Base-by-base conservation (phyloP, 495 filamentous ascomycete species). In the Neurospora sp. region DNA sequence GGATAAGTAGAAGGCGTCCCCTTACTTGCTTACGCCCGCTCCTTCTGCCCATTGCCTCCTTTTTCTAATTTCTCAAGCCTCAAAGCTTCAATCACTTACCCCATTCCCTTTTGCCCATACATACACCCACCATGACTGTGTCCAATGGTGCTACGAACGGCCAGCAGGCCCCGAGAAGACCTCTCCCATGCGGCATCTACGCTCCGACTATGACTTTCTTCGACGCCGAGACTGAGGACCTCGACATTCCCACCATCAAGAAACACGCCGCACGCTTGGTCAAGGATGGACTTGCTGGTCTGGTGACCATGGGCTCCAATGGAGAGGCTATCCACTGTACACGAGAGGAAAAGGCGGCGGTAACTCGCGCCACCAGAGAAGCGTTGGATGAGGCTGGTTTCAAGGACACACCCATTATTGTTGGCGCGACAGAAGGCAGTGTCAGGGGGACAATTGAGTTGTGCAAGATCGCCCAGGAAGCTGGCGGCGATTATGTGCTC, bases 141-240 rank as follows among this genome's bases (percentile, higher is more conserved):
- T 69, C 81, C 68, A 83, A 80, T 71, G 76, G 78, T 68, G 73
- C 70, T 42, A 73, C 71, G 71, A 83, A 83, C 73, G 78, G 81
- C 72, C 81, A 82, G 77, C 77, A 77, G 75, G 77, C 81, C 74
- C 59, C 83, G 42, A 82, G 81, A 71, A 88, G 89, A 61, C 88
- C 92, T 74, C 89, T 96, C 69, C 92, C 91, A 16, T 90, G 90
- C 75, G 94, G 94, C 78, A 94, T 94, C 79, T 96, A 96, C 81
- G 91, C 92, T 73, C 94, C 94, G 22, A 95, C 92, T 39, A 93
- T 94, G 89, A 96, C 93, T 74, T 96, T 97, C 83, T 96, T 97
- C 84, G 86, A 94, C 78, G 86, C 90, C 16, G 84, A 87, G 40
- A 94, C 91, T 65, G 93, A 97, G 81, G 90, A 96, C 20, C 87